Evolutionary conservation across 176 grass and related monocot genomes (phyloP).

Genomic region (Secale cereale): DNA sequence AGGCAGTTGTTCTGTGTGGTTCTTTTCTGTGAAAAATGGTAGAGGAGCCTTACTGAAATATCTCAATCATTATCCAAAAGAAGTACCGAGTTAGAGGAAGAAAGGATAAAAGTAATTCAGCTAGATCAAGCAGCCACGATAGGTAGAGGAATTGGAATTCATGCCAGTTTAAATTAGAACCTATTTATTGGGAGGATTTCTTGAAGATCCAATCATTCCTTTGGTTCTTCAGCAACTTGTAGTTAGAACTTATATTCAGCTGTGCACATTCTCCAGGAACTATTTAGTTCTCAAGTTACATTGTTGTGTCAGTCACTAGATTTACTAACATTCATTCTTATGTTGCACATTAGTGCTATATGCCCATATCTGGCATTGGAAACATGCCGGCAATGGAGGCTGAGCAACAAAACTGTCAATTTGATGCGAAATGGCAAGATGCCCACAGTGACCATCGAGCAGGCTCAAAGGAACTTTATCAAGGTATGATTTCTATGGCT

Average conservation of each 20-base stretch:
- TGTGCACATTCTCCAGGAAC: conserved; percentile 9
- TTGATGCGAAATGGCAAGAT: conserved; percentile 99
- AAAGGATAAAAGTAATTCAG: neutral
- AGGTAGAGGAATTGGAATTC: neutral
- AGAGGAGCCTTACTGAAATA: neutral
- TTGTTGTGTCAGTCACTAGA: neutral
- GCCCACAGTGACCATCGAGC: conserved; percentile 97
- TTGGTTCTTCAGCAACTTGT: conserved; percentile 20
- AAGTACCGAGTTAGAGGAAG: neutral
- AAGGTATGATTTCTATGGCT: conserved; percentile 59
- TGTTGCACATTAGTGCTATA: conserved; percentile 58
- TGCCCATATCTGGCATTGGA: conserved; percentile 99
- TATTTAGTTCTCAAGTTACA: neutral
- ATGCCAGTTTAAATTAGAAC: neutral
- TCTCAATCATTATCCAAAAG: neutral
- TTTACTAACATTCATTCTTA: conserved; percentile 29
- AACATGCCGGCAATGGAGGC: conserved; percentile 94
- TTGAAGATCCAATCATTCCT: neutral
- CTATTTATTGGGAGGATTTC: neutral
- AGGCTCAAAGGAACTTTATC: conserved; percentile 98
- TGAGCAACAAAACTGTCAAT: conserved; percentile 97
- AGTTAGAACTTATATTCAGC: conserved; percentile 17
- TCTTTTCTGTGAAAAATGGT: too few relatives aligned
- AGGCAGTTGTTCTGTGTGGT: neutral
- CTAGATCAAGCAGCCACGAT: neutral